Evolutionary conservation across 345 rosid genomes (phyloP).

Genomic region (Euphorbia peplus): DNA sequence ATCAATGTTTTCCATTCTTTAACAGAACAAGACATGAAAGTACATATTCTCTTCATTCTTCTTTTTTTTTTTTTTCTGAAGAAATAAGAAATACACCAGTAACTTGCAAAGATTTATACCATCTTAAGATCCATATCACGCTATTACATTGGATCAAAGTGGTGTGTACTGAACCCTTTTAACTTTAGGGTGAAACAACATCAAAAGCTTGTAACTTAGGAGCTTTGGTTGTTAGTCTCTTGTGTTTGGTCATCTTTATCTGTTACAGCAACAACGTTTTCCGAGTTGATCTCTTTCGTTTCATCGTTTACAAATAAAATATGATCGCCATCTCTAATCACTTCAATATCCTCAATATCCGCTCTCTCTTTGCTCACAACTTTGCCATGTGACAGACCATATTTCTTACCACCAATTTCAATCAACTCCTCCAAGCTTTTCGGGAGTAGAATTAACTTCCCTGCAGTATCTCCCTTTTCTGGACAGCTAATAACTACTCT

Average conservation of each 20-base stretch:
- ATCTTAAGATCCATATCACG: too few relatives aligned
- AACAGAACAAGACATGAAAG: too few relatives aligned
- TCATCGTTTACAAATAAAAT: slow-evolving; percentile 44
- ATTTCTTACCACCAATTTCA: slow-evolving; percentile 57
- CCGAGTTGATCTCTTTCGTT: background rate
- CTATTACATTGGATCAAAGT: too few relatives aligned
- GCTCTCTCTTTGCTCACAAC: slow-evolving; percentile 52
- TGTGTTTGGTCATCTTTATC: slow-evolving; percentile 17
- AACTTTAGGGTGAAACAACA: background rate
- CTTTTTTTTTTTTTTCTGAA: too few relatives aligned
- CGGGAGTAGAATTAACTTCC: slow-evolving; percentile 66
- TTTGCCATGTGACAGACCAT: slow-evolving; percentile 45
- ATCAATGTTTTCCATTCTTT: too few relatives aligned
- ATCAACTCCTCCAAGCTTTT: slow-evolving; percentile 54
- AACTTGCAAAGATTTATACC: too few relatives aligned
- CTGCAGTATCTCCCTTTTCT: slow-evolving; percentile 41
- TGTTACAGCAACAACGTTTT: slow-evolving; percentile 18
- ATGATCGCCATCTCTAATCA: slow-evolving; percentile 82
- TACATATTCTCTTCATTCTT: too few relatives aligned
- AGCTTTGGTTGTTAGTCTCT: background rate
- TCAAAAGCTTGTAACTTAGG: background rate
- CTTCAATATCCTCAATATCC: slow-evolving; percentile 64
- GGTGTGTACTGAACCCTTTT: too few relatives aligned
- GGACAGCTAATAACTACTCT: slow-evolving; percentile 72
- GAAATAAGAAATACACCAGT: too few relatives aligned